Evolutionary conservation across 176 grass and related monocot genomes (phyloP).

Genomic region (Elaeis guineensis): DNA sequence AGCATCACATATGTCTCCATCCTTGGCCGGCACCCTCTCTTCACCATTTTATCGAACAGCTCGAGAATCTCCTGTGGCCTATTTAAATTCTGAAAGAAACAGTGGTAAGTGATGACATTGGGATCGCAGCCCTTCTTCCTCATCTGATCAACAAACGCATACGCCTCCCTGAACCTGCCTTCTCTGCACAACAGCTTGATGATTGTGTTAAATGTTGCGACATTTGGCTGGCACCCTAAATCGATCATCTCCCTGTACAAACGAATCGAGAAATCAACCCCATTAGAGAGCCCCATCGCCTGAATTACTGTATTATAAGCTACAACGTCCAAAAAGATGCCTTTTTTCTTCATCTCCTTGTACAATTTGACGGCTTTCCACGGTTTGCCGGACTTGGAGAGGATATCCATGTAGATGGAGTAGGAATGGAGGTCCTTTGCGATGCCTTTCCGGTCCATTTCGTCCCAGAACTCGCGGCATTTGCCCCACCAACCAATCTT

Average conservation of each 20-base stretch:
- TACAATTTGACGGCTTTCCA: conserved; percentile 76
- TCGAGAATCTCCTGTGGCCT: conserved; percentile 62
- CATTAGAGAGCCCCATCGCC: conserved; percentile 45
- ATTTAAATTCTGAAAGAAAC: conserved; percentile 78
- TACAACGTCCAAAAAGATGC: conserved; percentile 36
- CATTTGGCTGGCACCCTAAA: conserved; percentile 46
- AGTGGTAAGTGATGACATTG: conserved; percentile 73
- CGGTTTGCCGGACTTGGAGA: conserved; percentile 71
- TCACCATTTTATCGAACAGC: conserved; percentile 83
- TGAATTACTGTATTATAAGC: conserved; percentile 83
- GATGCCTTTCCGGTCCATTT: conserved; percentile 65
- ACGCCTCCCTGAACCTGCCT: conserved; percentile 72
- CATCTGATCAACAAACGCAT: conserved; percentile 71
- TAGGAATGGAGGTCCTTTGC: conserved; percentile 88
- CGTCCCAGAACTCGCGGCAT: conserved; percentile 70
- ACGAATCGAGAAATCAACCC: conserved; percentile 55
- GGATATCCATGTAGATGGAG: conserved; percentile 83
- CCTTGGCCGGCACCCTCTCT: conserved; percentile 47
- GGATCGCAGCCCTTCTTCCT: conserved; percentile 44
- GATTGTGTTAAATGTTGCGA: conserved; percentile 56
- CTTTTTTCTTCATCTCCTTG: conserved; percentile 64
- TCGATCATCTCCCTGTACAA: conserved; percentile 73
- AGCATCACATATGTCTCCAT: conserved; percentile 97
- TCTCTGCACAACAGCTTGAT: conserved; percentile 72
- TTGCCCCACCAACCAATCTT: conserved; percentile 48